A percentile compares a stretch with the other conserved stretches of the same genome.
Evolutionary conservation across 2,329 filamentous ascomycete species (phyloP).

Genomic region (Ustulina deusta): DNA sequence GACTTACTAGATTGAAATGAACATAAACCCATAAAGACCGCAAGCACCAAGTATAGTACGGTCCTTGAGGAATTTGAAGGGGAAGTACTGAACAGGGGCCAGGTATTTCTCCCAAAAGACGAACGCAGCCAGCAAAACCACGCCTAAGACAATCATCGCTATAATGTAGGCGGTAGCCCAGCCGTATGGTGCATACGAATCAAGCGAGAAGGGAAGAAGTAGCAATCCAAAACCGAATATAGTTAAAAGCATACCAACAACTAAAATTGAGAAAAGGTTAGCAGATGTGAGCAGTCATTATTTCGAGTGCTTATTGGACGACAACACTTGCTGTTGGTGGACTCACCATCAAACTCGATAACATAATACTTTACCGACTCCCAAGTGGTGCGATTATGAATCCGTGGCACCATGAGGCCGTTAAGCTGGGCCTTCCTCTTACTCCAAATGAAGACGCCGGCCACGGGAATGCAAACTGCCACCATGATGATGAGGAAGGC

Average conservation of each 20-base stretch:
- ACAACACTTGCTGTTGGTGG: too few species aligned
- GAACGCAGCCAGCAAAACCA: slow-evolving; percentile 1
- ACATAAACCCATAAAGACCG: slow-evolving; percentile 18
- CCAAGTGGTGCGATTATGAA: slow-evolving; percentile 55
- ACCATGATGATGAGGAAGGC: slow-evolving; percentile 72
- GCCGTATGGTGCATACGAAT: slow-evolving; percentile 13
- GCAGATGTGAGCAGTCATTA: too few species aligned
- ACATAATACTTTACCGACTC: slow-evolving; percentile 66
- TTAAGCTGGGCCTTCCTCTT: slow-evolving; percentile 62
- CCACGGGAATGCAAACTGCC: slow-evolving; percentile 56
- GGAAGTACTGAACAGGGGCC: slow-evolving; percentile 27
- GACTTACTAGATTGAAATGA: slow-evolving; percentile 27
- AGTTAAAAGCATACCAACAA: slow-evolving; percentile 64
- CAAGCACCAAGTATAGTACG: slow-evolving; percentile 20
- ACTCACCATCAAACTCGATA: slow-evolving; percentile 68
- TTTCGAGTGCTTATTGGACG: too few species aligned
- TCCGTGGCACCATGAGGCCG: slow-evolving; percentile 56
- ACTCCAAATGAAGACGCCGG: slow-evolving; percentile 51
- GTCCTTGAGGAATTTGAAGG: slow-evolving; percentile 25
- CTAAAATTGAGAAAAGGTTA: slow-evolving; percentile 36
- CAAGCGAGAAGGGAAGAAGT: slow-evolving; percentile 11
- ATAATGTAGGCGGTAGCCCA: slow-evolving; percentile 22
- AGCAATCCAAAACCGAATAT: slow-evolving; percentile 55
- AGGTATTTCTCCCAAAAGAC: slow-evolving; percentile 22
- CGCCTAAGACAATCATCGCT: slow-evolving; percentile 18